Evolutionary conservation across 495 filamentous ascomycete species (phyloP), one percentile per base, ranked within the genome.

Genomic region (Penicillium antarcticum): DNA sequence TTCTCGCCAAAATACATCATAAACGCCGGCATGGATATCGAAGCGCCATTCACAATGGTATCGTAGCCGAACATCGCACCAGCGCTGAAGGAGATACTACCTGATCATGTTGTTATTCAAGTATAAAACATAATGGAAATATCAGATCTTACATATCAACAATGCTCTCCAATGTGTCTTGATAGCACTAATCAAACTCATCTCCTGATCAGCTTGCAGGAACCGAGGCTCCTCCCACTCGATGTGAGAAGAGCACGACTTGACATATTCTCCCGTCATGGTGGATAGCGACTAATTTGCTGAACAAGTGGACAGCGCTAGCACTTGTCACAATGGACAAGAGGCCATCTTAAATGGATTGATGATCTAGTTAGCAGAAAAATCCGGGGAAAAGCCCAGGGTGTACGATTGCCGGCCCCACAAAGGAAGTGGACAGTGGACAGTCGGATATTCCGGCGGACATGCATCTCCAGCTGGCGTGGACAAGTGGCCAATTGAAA

Each of bases 11-110:
- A 67, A 23, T 63, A 67, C 6, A 67, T 21, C 10, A 61, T 48
- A 35, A 67, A 67, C 6, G 60, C 53, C 12, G 63, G 63, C 54
- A 67, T 56, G 5, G 57, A 55, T 7, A 63, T 44, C 0, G 52
- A 58, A 14, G 61, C 57, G 3, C 48, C 45, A 42, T 67, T 67
- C 1, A 59, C 57, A 31, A 67, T 59, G 29, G 55, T 61, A 31
- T 53, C 51, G 19, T 46, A 53, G n/a, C 51, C 51, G 44, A 53
- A 53, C 29, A 53, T 32, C 12, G 39, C 24, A 19, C 35, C 51
- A 1, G 51, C 26, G 4, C 35, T 48, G 16, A 53, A 53, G 14
- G 51, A 46, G 5, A 53, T 19, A 16, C 37, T 48, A 31, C 51
- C 51, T 53, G 37, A 1, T 13, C 2, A 5, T 4, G 5, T 6